Percentiles rank a stretch among this genome's conserved stretches.
These are phyloP conservation scores for Juncus effusus DNA, from an alignment of 176 grass and related monocot genomes.

Conservation along the genomic window DNA sequence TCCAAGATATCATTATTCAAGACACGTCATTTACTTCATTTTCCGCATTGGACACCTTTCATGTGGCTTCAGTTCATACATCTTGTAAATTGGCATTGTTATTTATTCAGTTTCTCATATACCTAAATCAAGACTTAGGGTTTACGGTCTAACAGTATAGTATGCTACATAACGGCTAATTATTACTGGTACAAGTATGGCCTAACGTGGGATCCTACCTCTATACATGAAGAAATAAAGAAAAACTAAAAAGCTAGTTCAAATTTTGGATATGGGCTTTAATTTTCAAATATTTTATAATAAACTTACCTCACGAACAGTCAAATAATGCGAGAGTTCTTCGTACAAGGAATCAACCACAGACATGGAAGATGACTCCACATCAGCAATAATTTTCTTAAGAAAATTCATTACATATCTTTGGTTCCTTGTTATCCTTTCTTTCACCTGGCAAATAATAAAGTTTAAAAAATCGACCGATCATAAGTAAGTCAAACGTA, in stretches of 20 bases:
- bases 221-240: conserved; percentile 6
- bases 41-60: too few species aligned
- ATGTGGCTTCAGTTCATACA: too few species aligned
- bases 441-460: conserved; percentile 34
- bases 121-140: too few species aligned
- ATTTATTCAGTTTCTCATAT: too few species aligned
- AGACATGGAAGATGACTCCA: conserved; percentile 47
- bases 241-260: not conserved
- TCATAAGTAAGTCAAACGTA: not conserved
- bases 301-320: conserved; percentile 43
- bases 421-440: conserved; percentile 26
- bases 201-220: too few species aligned
- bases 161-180: too few species aligned
- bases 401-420: conserved; percentile 49
- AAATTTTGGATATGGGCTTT: not conserved
- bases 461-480: conserved; percentile 14
- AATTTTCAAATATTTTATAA: not conserved
- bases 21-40: too few species aligned
- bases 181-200: too few species aligned
- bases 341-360: conserved; percentile 76
- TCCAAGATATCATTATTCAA: too few species aligned
- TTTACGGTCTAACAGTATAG: too few species aligned
- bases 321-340: conserved; percentile 55
- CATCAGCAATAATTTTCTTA: conserved; percentile 56
- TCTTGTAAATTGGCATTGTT: too few species aligned